Conservation (phyloP, 805 yeast species). For the Wickerhamiella azyma region DNA sequence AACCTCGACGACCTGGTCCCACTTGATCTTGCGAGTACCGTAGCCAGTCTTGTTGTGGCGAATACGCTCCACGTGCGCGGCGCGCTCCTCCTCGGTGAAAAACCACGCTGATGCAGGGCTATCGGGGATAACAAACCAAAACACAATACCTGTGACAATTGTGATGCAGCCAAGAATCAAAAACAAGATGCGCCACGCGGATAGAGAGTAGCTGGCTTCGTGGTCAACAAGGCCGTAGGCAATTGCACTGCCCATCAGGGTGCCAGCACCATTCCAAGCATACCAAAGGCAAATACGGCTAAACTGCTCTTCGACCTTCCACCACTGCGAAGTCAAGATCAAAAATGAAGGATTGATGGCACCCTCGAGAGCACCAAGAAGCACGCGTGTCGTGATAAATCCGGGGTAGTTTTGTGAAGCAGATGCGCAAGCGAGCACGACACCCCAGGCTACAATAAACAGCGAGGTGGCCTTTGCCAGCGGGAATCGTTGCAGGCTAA, state of each 20-base stretch:
- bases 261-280: slow-evolving; percentile 23
- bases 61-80: slow-evolving; percentile 38
- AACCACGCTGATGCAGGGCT: slow-evolving; percentile 31
- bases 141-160: slow-evolving; percentile 34
- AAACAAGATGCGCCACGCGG: slow-evolving; percentile 51
- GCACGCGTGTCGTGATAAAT: slow-evolving; percentile 34
- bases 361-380: slow-evolving; percentile 41
- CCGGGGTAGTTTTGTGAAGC: slow-evolving; percentile 37
- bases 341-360: slow-evolving; percentile 36
- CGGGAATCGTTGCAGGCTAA: slow-evolving; percentile 40
- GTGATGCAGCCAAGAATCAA: slow-evolving; percentile 49
- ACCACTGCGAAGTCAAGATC: slow-evolving; percentile 49
- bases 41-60: slow-evolving; percentile 44
- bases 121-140: slow-evolving; percentile 42
- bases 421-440: slow-evolving; percentile 35
- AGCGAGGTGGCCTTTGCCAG: slow-evolving; percentile 37
- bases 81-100: slow-evolving; percentile 32
- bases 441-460: slow-evolving; percentile 50
- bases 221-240: slow-evolving; percentile 17
- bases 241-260: slow-evolving; percentile 17
- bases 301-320: slow-evolving; percentile 35
- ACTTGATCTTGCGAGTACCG: slow-evolving; percentile 41
- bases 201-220: slow-evolving; percentile 12
- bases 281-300: slow-evolving; percentile 33
- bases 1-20: slow-evolving; percentile 40